Base-by-base conservation (phyloP, 257 asterid species). In the Plantago major region DNA sequence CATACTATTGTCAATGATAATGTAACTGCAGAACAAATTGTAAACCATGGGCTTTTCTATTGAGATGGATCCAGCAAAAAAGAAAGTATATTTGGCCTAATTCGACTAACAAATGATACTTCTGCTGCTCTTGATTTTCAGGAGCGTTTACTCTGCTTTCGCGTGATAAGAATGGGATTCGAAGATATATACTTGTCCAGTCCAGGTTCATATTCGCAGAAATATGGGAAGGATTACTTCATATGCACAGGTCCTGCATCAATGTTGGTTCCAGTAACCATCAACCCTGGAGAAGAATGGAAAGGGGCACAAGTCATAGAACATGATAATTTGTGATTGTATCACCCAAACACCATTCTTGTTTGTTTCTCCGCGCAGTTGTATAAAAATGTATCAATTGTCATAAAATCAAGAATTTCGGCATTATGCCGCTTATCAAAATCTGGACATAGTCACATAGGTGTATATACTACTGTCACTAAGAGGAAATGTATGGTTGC, bases 261-360 rank as follows among this genome's bases (percentile, higher is more conserved):
- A 3, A 48, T 86, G 75, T 62, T 82, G 82, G 80, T 81, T 64
- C 97, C 97, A 0, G 67, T 86, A 17, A 74, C 80, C 14, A 67
- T 89, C 49, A 81, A 73, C 44, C 95, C 97, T 13, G 95, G 94
- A 48, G 84, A 84, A 76, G 92, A 89, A 69, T 89, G 97, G 97
- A 83, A 80, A 71, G 97, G 90, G 66, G 97, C 94, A 60, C 97
- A 86, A 70, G 74, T 89, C 42, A 84, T 89, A 63, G 94, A 89
- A 79, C 97, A 89, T 50, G 92, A 84, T 55, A 84, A 89, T 75
- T 74, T 89, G 79, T 89, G 80, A 79, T 67, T 10, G 62, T 46
- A 40, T 52, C 47, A 7, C 30, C 12, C 1, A 11, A 59, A 11
- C 17, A 9, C 10, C 51, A 28, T 19, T 42, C 43, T 58, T 58